Conservation (phyloP, 768 basidiomycete genomes). For the Postia placenta region DNA sequence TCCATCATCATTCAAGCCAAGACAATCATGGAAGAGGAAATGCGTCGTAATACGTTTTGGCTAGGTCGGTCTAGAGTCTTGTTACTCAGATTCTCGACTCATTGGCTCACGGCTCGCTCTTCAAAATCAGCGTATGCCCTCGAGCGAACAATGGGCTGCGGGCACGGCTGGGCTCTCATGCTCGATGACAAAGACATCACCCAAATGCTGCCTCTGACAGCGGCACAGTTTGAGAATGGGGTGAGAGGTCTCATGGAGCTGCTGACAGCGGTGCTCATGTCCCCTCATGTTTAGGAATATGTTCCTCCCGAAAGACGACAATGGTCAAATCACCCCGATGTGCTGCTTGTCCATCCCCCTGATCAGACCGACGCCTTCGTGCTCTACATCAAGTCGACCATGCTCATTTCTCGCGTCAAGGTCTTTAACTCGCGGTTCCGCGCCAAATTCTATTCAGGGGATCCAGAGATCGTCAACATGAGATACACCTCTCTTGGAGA, state of each 20-base stretch:
- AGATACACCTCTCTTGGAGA: slow-evolving; percentile 3
- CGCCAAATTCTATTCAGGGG: slow-evolving; percentile 53
- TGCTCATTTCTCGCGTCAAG: slow-evolving; percentile 57
- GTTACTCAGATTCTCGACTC: not conserved
- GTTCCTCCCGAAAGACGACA: slow-evolving; percentile 44
- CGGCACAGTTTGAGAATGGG: slow-evolving; percentile 54
- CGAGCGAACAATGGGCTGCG: slow-evolving; percentile 61
- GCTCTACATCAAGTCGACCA: slow-evolving; percentile 62
- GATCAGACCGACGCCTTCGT: slow-evolving; percentile 65
- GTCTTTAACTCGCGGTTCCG: slow-evolving; percentile 64
- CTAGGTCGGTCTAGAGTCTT: slow-evolving; percentile 8
- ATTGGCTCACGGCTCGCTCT: too few relatives aligned
- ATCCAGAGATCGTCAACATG: slow-evolving; percentile 31
- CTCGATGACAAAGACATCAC: slow-evolving; percentile 72
- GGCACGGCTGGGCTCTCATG: slow-evolving; percentile 65
- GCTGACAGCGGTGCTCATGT: too few relatives aligned
- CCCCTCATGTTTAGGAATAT: too few relatives aligned
- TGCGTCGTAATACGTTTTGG: slow-evolving; percentile 67
- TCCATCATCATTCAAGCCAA: slow-evolving; percentile 54
- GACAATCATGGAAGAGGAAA: slow-evolving; percentile 64
- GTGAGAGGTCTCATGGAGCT: slow-evolving; percentile 29
- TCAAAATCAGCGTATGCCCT: slow-evolving; percentile 47
- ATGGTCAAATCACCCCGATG: slow-evolving; percentile 56
- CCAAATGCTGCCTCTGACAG: slow-evolving; percentile 60
- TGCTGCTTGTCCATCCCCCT: slow-evolving; percentile 56